phyloP scores from a whole-genome alignment of 2,329 filamentous ascomycete species.

The Thielaviopsis punctulata region DNA sequence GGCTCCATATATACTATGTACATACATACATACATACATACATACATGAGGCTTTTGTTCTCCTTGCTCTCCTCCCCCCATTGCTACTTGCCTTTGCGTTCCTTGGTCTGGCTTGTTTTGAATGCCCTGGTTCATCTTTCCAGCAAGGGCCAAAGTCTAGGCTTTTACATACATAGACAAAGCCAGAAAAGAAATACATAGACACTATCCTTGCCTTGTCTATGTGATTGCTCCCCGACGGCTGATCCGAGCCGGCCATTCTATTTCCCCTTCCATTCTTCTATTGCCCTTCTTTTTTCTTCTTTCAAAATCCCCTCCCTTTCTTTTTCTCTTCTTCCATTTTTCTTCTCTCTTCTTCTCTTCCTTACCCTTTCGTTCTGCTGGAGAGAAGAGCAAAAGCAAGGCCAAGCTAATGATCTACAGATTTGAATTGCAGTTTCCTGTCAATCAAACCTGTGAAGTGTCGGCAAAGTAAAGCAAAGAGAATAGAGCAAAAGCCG shows the following conservation, averaged over 20 bases:
- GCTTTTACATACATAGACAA: too few relatives aligned
- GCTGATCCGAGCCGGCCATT: background rate
- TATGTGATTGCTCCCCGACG: background rate
- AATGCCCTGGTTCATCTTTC: too few relatives aligned
- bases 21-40: too few relatives aligned
- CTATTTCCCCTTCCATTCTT: background rate
- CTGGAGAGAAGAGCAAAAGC: background rate
- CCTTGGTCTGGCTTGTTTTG: too few relatives aligned
- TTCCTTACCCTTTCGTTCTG: background rate
- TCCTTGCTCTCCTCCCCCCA: too few relatives aligned
- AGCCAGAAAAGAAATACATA: too few relatives aligned
- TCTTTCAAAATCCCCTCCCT: background rate
- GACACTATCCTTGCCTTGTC: background rate
- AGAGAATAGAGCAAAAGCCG: too few relatives aligned
- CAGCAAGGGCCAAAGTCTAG: too few relatives aligned
- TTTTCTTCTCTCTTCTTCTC: background rate
- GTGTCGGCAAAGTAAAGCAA: too few relatives aligned
- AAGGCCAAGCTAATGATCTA: background rate
- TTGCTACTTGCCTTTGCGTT: too few relatives aligned
- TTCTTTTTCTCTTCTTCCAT: background rate
- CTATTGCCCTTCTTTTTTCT: background rate
- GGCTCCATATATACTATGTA: too few relatives aligned
- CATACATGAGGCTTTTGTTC: too few relatives aligned
- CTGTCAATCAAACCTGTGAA: background rate
- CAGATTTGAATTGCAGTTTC: background rate